A percentile compares a stretch with the other conserved stretches of the same genome.
phyloP scores from a whole-genome alignment of 2,329 filamentous ascomycete genomes.

The Penicillium sp. region DNA sequence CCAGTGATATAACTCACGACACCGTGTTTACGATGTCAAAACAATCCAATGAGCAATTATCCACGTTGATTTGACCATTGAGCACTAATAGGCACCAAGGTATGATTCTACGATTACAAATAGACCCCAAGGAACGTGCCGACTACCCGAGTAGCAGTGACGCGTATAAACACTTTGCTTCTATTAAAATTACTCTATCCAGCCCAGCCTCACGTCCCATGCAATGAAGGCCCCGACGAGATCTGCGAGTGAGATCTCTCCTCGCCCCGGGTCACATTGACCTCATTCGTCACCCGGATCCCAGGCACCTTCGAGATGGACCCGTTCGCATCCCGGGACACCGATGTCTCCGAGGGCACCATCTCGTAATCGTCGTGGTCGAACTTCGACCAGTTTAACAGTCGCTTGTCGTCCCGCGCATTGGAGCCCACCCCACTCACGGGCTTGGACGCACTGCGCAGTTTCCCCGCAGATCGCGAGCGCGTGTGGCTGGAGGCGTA shows the following conservation, averaged over 20 bases:
- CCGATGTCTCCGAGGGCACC: slow-evolving; percentile 27
- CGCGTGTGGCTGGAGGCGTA: slow-evolving; percentile 24
- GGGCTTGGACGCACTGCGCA: slow-evolving; percentile 20
- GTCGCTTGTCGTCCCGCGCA: slow-evolving; percentile 22
- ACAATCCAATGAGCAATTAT: too few species aligned
- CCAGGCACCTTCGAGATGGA: slow-evolving; percentile 10
- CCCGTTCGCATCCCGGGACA: slow-evolving; percentile 7
- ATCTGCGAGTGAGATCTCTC: slow-evolving; percentile 5
- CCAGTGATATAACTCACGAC: too few species aligned
- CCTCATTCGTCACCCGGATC: slow-evolving; percentile 25
- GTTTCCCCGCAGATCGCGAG: slow-evolving; percentile 13
- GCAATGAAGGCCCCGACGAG: slow-evolving; percentile 10
- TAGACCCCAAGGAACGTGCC: too few species aligned
- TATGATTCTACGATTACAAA: too few species aligned
- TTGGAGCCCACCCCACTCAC: slow-evolving; percentile 14
- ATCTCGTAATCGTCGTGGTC: slow-evolving; percentile 27
- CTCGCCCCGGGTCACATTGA: slow-evolving; percentile 14
- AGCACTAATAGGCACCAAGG: too few species aligned
- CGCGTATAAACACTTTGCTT: too few species aligned
- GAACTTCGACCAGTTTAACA: slow-evolving; percentile 23
- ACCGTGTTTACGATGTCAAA: too few species aligned
- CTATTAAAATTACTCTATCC: slow-evolving; percentile 5
- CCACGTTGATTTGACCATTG: too few species aligned
- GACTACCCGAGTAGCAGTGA: too few species aligned
- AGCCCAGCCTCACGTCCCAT: neutral